Evolutionary conservation across 441 rosid genomes (phyloP).

Genomic region (Pelargonium myrrhifolium): DNA sequence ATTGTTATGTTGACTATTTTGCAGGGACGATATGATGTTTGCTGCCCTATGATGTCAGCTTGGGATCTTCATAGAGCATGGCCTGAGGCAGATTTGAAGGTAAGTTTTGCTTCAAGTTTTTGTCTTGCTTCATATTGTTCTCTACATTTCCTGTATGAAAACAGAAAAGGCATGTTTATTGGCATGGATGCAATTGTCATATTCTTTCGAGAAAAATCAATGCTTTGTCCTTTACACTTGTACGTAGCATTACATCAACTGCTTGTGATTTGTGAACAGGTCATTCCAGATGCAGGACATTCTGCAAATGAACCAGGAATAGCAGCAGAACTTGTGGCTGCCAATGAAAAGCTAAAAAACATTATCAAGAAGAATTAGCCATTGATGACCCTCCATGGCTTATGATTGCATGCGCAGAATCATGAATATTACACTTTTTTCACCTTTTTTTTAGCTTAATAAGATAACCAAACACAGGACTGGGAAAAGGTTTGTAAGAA

Average conservation of each 20-base stretch:
- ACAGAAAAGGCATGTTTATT: no score
- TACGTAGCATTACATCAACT: no score
- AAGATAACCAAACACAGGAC: no score
- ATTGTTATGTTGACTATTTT: conserved; percentile 20
- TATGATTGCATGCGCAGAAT: no score
- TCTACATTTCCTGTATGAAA: not conserved
- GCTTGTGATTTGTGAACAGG: conserved; percentile 30
- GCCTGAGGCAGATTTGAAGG: conserved; percentile 94
- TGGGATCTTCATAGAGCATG: conserved; percentile 97
- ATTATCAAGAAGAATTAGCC: conserved; percentile 26
- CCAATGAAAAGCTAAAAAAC: conserved; percentile 65
- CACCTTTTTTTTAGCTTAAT: no score
- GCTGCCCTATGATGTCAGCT: conserved; percentile 97
- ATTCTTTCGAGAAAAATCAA: not conserved
- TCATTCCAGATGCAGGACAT: conserved; percentile 81
- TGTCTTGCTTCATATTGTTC: conserved; percentile 5
- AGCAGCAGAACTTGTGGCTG: conserved; percentile 76
- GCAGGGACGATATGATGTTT: conserved; percentile 89
- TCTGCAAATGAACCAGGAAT: conserved; percentile 84
- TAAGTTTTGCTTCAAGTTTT: conserved; percentile 17
- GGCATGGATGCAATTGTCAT: not conserved
- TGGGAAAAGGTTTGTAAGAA: no score
- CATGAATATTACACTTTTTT: no score
- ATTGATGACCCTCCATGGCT: no score
- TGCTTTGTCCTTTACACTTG: not conserved